Conservation (phyloP, 1,284 basidiomycete genomes). For the Apiotrichum mycotoxinovorans region DNA sequence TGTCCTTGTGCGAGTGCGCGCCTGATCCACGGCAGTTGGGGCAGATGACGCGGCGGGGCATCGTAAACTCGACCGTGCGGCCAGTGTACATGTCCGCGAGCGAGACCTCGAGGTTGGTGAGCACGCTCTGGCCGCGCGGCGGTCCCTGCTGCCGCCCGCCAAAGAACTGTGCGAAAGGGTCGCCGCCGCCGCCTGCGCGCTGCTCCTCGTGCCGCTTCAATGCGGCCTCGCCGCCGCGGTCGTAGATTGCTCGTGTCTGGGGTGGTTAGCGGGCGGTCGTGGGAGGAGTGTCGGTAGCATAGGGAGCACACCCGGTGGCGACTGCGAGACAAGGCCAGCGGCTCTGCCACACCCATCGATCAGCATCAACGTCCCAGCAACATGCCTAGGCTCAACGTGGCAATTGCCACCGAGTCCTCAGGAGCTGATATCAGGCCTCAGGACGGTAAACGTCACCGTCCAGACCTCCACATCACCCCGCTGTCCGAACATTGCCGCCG, state of each 20-base stretch:
- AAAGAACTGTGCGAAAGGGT: constrained; percentile 88
- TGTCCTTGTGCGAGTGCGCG: constrained; percentile 78
- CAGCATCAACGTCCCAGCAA: no score
- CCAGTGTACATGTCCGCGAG: constrained; percentile 83
- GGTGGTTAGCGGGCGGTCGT: not conserved
- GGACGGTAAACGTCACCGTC: not conserved
- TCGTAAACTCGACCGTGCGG: constrained; percentile 80
- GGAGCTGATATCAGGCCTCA: no score
- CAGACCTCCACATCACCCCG: not conserved
- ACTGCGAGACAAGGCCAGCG: no score
- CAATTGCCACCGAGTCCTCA: no score
- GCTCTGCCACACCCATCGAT: no score
- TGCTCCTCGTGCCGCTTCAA: constrained; percentile 72
- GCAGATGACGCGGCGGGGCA: constrained; percentile 83
- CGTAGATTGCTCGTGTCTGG: constrained; percentile 86
- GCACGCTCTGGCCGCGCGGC: constrained; percentile 68
- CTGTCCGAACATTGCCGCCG: no score
- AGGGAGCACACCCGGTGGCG: no score
- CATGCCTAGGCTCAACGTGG: no score
- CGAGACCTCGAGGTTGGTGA: constrained; percentile 82
- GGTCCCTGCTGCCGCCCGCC: constrained; percentile 70
- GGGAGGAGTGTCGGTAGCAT: not conserved
- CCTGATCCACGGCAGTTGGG: constrained; percentile 90
- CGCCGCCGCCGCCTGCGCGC: constrained; percentile 75
- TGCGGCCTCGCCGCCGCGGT: constrained; percentile 87